Base-by-base conservation (phyloP, 2,329 filamentous ascomycete genomes). In the Colletotrichum destructivum region DNA sequence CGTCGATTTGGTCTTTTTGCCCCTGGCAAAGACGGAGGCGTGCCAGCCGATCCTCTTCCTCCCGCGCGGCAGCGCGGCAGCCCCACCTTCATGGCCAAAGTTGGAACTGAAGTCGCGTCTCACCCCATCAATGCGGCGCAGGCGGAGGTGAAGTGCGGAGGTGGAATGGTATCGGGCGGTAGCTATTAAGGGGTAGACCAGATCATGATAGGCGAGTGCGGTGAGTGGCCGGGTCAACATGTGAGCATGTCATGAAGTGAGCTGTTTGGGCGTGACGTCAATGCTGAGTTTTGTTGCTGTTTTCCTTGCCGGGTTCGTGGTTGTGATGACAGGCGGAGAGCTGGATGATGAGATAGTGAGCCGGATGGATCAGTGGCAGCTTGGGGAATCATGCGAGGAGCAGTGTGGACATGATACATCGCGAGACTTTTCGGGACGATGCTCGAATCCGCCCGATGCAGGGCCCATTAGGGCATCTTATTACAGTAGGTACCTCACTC, bases 1-100 rank as follows among this genome's bases (percentile, higher is more conserved):
- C 1, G 85, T 86, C 3, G 87, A 85, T 77, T 79, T 87, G 6
- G 87, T 89, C 80, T 88, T 90, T 78, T 88, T 89, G 70, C 87
- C 86, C 77, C 88, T 83, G 46, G 44, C 13, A 31, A 62, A 57
- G 44, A 62, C 23, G 49, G 66, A 47, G 18, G 59, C 38, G 35
- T 62, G 70, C 66, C 61, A 72, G 35, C 40, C n/a, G 11, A 12
- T 42, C 47, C 15, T 42, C 3, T 2, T 23, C 60, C 35, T 52
- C 9, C 35, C 35, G 9, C 31, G 16, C 47, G 54, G 60, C 59
- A 51, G 16, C 55, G 52, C 44, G 16, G 38, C 52, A 55, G 55
- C 59, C 46, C 65, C 46, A 21, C 47, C 26, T 18, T 63, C 56
- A 54, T 57, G 62, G 46, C 57, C 47, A 23, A 52, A 57, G 44